phyloP scores from a whole-genome alignment of 352 stramenopile genomes.

The Hyaloperonospora brassicae region DNA sequence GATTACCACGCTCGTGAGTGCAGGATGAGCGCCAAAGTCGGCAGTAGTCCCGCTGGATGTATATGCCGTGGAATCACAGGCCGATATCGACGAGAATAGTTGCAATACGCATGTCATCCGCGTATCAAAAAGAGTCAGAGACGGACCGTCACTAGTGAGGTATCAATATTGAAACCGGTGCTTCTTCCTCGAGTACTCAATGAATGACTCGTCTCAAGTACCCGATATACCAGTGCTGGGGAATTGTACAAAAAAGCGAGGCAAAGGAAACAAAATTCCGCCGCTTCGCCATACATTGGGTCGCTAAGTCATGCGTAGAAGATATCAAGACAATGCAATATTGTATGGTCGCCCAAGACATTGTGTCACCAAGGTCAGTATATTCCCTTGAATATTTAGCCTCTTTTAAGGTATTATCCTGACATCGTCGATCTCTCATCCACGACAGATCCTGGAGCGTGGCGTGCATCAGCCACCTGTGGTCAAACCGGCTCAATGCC shows the following conservation, averaged over 20 bases:
- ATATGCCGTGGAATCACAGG: background rate
- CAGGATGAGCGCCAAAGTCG: background rate
- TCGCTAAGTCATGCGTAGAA: too few species aligned
- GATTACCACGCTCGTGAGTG: background rate
- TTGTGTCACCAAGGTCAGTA: too few species aligned
- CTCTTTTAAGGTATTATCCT: too few species aligned
- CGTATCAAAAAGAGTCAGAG: background rate
- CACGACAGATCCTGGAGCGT: too few species aligned
- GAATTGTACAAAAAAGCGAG: background rate
- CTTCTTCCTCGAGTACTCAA: background rate
- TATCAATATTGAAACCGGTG: background rate
- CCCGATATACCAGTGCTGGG: background rate
- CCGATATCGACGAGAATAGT: background rate
- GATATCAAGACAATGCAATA: too few species aligned
- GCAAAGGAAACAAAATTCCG: background rate
- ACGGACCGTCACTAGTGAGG: background rate
- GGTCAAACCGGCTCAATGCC: too few species aligned
- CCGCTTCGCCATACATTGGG: too few species aligned
- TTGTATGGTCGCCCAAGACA: too few species aligned
- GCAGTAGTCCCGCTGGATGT: background rate
- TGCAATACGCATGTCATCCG: background rate
- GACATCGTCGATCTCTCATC: too few species aligned
- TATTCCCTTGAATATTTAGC: too few species aligned
- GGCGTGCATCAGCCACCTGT: too few species aligned
- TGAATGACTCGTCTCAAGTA: background rate